These are phyloP conservation scores for Pythium insidiosum DNA, from an alignment of 352 stramenopile species.

Conservation along the genomic window DNA sequence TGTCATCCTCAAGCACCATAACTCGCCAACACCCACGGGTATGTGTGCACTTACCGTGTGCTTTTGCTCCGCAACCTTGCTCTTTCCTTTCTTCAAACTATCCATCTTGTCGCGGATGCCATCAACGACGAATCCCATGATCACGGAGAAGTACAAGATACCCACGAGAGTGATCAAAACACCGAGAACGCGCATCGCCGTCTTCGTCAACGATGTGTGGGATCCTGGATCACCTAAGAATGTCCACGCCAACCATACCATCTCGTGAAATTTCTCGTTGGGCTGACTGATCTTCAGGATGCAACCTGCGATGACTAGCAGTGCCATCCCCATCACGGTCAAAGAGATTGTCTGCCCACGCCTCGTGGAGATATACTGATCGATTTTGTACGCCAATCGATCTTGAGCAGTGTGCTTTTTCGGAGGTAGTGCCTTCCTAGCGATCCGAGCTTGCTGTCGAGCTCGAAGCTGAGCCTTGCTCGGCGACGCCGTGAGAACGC, in stretches of 20 bases:
- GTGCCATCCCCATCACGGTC: conserved; percentile 24
- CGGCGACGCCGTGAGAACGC: background rate
- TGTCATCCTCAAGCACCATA: no score
- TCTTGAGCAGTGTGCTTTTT: conserved; percentile 27
- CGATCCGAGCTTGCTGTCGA: conserved; percentile 6
- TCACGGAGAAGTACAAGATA: conserved; percentile 85
- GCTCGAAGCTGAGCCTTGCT: conserved; percentile 11
- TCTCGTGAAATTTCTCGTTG: conserved; percentile 23
- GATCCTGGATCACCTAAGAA: conserved; percentile 44
- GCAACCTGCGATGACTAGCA: conserved; percentile 33
- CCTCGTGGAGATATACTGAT: conserved; percentile 60
- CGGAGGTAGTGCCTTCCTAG: conserved; percentile 1
- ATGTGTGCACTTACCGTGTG: conserved; percentile 79
- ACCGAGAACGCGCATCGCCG: conserved; percentile 41
- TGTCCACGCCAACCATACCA: conserved; percentile 56
- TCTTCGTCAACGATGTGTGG: conserved; percentile 28
- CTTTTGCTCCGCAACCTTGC: conserved; percentile 62
- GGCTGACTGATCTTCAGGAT: conserved; percentile 31
- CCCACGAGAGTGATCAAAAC: conserved; percentile 51
- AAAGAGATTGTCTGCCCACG: conserved; percentile 43
- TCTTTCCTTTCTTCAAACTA: conserved; percentile 83
- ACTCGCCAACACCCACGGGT: no score
- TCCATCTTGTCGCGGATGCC: conserved; percentile 85
- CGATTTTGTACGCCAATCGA: conserved; percentile 39
- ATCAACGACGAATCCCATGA: conserved; percentile 87